Base-by-base conservation (phyloP, 2,329 filamentous ascomycete genomes). In the Calycina herbarum region DNA sequence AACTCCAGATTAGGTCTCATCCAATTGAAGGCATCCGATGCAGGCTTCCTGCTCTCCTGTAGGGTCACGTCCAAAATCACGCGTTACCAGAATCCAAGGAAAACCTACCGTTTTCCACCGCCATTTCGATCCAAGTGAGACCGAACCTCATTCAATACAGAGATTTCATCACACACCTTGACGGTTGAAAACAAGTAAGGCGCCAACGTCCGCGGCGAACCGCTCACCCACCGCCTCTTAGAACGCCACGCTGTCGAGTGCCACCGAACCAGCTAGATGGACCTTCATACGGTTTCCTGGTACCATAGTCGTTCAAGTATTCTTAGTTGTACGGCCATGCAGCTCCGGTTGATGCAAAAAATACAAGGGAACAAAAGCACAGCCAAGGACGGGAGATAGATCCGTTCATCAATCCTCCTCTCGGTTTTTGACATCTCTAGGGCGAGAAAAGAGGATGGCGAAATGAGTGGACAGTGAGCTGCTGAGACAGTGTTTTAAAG, bases 161-260 rank as follows among this genome's bases (percentile, higher is more conserved):
- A 40, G 5, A 40, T 54, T 15, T 24, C 10, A 54, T 27, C 48
- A 54, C 48, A 24, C 10, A 54, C 20, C 48, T 54, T 24, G 20
- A 54, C 20, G 24, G 10, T 11, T 13, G 20, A 20, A 8, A 11
- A 27, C 38, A 13, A 40, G 13, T 38, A 8, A 24, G 45, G 45
- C 45, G 45, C 45, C 6, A 24, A 51, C 48, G 48, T 27, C 20
- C 48, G 13, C 48, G 48, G 48, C 48, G 48, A 54, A 27, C 48
- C 24, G 24, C 48, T 24, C 20, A 54, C 48, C 11, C 24, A 54
- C 48, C 48, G 48, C 48, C 48, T 54, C 48, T 54, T 54, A 40
- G 11, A 40, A 27, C 48, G 48, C 48, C 48, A 54, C 48, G 48
- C 48, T 54, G 48, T 54, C 20, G 48, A 27, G 48, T 54, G 48